phyloP scores from a whole-genome alignment of 441 rosid species.

The Pelargonium myrrhifolium region DNA sequence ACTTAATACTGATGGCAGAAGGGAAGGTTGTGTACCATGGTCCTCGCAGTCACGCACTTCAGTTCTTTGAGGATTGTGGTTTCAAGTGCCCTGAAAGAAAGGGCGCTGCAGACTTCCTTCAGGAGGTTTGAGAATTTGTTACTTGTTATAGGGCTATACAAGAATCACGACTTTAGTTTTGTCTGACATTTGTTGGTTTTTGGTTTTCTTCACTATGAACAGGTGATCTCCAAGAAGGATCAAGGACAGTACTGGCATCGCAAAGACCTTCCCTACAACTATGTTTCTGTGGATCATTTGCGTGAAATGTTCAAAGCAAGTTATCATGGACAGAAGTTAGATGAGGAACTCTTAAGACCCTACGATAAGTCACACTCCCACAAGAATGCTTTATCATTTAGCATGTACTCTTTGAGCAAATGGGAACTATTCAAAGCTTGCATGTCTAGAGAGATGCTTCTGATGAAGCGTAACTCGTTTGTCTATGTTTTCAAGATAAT shows the following conservation, averaged over 20 bases:
- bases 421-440: conserved; percentile 53
- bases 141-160: background rate
- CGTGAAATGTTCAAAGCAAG: conserved; percentile 30
- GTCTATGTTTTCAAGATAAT: conserved; percentile 41
- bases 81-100: conserved; percentile 59
- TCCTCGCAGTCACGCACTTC: conserved; percentile 21
- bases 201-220: conserved; percentile 16
- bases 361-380: conserved; percentile 23
- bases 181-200: background rate
- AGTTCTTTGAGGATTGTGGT: conserved; percentile 31
- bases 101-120: conserved; percentile 64
- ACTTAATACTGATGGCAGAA: conserved; percentile 31
- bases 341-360: conserved; percentile 33
- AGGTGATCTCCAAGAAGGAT: conserved; percentile 54
- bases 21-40: conserved; percentile 39
- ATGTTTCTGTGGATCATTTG: conserved; percentile 37
- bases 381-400: conserved; percentile 30
- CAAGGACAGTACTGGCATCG: conserved; percentile 55
- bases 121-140: conserved; percentile 33
- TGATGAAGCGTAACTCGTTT: conserved; percentile 45
- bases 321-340: conserved; percentile 21
- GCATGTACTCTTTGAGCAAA: conserved; percentile 33
- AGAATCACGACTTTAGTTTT: background rate
- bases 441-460: conserved; percentile 49
- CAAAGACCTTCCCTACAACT: conserved; percentile 28